Percentiles rank a stretch among this genome's conserved stretches.
Evolutionary conservation across 108 stramenopile species (phyloP).

Genomic region (Fragilaria radians): DNA sequence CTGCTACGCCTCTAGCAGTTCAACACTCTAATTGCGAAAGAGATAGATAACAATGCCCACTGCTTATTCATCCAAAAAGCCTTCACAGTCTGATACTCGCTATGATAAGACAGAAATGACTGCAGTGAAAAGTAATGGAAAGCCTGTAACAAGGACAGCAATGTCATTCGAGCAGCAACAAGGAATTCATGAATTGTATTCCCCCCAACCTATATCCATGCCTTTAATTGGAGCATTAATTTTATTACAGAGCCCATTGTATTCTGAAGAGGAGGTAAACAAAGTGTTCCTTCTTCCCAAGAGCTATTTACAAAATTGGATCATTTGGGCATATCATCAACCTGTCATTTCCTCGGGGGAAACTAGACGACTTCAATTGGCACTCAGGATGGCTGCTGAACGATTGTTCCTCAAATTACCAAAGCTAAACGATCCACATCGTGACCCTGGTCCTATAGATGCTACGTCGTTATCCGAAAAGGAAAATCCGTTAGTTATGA

Average conservation of each 20-base stretch:
- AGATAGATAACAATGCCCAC: no score
- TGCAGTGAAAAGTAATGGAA: no score
- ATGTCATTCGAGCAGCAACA: neutral
- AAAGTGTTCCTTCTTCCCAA: conserved; percentile 47
- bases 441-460: conserved; percentile 69
- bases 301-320: conserved; percentile 60
- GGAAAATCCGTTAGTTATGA: conserved; percentile 39
- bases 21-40: no score
- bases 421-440: conserved; percentile 14
- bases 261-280: conserved; percentile 13
- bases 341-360: conserved; percentile 21
- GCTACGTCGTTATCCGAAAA: conserved; percentile 33
- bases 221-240: conserved; percentile 33
- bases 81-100: no score
- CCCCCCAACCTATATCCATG: conserved; percentile 31
- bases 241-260: conserved; percentile 26
- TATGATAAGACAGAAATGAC: no score
- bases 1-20: no score
- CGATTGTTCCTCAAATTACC: conserved; percentile 25
- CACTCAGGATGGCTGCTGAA: conserved; percentile 26
- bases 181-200: neutral
- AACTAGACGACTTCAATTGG: conserved; percentile 22
- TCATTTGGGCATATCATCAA: conserved; percentile 59
- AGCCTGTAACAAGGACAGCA: no score
- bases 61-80: no score